Base-by-base conservation (phyloP, 1,284 basidiomycete species). In the Cystobasidium slooffiae region DNA sequence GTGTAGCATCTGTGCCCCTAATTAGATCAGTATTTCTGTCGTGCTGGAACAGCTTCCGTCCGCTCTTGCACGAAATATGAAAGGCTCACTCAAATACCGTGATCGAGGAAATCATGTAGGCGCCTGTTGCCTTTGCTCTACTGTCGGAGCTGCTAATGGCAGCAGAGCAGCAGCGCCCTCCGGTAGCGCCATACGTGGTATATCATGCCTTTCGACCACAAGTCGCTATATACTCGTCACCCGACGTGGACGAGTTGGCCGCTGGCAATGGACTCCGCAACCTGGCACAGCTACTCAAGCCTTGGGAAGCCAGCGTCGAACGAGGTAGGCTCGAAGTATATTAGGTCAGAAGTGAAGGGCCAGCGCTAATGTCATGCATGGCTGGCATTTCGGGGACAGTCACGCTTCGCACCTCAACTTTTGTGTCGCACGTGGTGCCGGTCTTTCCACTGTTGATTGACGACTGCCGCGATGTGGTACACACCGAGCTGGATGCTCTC, bases 221-320 rank as follows among this genome's bases (percentile, higher is more conserved):
- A 22, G 74, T 78, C 6, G 75, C 67, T 6, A 49, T 78, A 6
- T 77, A 77, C 51, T 39, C 75, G 7, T 75, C 75, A 22, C 22
- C 68, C 6, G 76, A 77, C 20, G 67, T 76, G 16, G 68, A 76
- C 39, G 43, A 75, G n/a, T 44, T 76, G 24, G 75, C 75, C 37
- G 24, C n/a, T n/a, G 66, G 58, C 24, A 78, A 77, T 55, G 64
- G 69, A 18, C 66, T 78, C 6, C 22, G 55, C 31, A 64, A 73
- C 65, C 64, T 78, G 59, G 77, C 74, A 39, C 58, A 52, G 49
- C 70, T 78, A 24, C 58, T 78, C 5, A 74, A 72, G 47, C 78
- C 78, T 41, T 78, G 75, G 68, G 68, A 77, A 63, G 58, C 16
- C 6, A 65, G 62, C 47, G 63, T 67, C 16, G 68, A 74, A 16